phyloP scores from a whole-genome alignment of 495 filamentous ascomycete genomes.

The Tuber aestivum region DNA sequence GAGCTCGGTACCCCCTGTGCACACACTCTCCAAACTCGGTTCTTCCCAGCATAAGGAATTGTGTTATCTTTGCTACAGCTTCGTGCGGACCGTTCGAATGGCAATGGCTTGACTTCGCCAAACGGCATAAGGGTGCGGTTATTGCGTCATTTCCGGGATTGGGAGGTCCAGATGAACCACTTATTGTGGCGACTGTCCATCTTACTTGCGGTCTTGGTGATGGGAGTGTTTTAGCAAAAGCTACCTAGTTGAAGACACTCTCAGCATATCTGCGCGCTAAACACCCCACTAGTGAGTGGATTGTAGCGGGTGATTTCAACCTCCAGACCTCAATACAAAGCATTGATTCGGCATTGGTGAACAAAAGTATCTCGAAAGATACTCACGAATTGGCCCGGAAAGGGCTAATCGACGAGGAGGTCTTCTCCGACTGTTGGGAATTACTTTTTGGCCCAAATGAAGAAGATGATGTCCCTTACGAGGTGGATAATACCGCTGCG shows the following conservation, averaged over 20 bases:
- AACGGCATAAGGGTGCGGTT: slow-evolving; percentile 51
- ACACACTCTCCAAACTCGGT: slow-evolving; percentile 51
- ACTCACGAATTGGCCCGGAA: slow-evolving; percentile 32
- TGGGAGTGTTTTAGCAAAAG: slow-evolving; percentile 50
- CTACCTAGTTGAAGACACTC: slow-evolving; percentile 47
- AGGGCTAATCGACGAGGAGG: slow-evolving; percentile 15
- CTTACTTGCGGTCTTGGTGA: slow-evolving; percentile 53
- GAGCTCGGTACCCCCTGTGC: slow-evolving; percentile 48
- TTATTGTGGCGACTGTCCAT: slow-evolving; percentile 52
- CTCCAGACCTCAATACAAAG: slow-evolving; percentile 50
- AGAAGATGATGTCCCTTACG: slow-evolving; percentile 40
- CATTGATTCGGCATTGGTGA: slow-evolving; percentile 49
- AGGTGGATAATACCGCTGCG: slow-evolving; percentile 19
- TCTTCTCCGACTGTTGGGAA: slow-evolving; percentile 27
- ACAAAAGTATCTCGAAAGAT: slow-evolving; percentile 46
- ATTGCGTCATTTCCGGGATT: slow-evolving; percentile 46
- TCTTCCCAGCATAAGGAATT: slow-evolving; percentile 52
- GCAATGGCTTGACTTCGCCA: slow-evolving; percentile 47
- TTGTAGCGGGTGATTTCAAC: slow-evolving; percentile 58
- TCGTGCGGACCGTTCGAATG: slow-evolving; percentile 47
- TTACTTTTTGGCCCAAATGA: slow-evolving; percentile 23
- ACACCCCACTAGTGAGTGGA: slow-evolving; percentile 46
- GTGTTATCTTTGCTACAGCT: slow-evolving; percentile 50
- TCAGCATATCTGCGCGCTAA: slow-evolving; percentile 44
- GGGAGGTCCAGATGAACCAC: slow-evolving; percentile 27